phyloP scores from a whole-genome alignment of 495 filamentous ascomycete genomes.

The Diplogelasinospora grovesii region DNA sequence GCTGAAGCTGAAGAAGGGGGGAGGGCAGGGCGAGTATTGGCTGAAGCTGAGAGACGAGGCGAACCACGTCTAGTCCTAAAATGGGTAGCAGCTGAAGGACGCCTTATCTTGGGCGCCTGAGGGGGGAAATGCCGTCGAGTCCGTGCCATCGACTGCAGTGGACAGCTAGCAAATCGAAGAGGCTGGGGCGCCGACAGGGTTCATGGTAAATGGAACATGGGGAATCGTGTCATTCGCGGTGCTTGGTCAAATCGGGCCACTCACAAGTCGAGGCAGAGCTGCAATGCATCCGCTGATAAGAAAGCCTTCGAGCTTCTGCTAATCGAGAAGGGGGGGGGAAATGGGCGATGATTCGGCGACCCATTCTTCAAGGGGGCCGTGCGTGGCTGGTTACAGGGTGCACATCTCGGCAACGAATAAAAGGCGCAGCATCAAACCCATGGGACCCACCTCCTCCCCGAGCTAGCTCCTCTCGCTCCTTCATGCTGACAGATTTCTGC shows the following conservation, averaged over 20 bases:
- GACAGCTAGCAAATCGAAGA: too few species aligned
- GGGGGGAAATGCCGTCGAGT: neutral
- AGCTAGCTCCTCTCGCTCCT: too few species aligned
- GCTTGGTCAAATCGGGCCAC: too few species aligned
- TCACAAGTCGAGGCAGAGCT: neutral
- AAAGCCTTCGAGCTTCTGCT: neutral
- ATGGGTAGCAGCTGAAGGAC: constrained; percentile 5
- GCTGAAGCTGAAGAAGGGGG: constrained; percentile 2
- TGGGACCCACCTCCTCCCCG: too few species aligned
- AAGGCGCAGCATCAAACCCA: too few species aligned
- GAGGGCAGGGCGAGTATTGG: neutral
- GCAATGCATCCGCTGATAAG: neutral
- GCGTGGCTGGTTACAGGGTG: too few species aligned
- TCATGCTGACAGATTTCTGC: too few species aligned
- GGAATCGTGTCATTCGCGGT: neutral
- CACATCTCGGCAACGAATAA: too few species aligned
- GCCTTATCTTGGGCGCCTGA: constrained; percentile 3
- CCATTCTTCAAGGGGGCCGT: constrained; percentile 1
- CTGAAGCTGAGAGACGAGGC: constrained; percentile 20
- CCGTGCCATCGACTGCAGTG: neutral
- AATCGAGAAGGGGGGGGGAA: neutral
- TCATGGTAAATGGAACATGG: neutral
- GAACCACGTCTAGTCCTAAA: neutral
- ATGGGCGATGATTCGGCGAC: too few species aligned
- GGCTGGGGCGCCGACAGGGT: constrained; percentile 1